Conservation (phyloP, 2,329 filamentous ascomycete genomes). For the Coniella lustricola region DNA sequence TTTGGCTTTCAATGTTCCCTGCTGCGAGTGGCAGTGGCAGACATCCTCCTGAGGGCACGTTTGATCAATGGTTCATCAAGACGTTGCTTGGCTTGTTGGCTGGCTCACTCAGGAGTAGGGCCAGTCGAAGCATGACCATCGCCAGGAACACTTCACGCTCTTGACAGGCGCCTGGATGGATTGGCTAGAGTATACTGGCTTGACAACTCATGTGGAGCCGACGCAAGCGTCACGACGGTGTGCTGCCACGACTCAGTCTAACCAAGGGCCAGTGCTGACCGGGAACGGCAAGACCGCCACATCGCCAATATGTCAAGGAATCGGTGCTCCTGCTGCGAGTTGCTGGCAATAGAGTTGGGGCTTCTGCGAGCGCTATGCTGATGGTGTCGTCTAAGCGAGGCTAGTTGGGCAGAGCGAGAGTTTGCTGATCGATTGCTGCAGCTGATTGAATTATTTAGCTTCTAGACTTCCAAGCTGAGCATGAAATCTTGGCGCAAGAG, state of each 20-base stretch:
- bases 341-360: neutral
- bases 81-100: too few relatives aligned
- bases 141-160: too few relatives aligned
- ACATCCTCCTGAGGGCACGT: too few relatives aligned
- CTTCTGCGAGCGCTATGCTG: neutral
- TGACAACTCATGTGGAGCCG: neutral
- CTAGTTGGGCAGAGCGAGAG: neutral
- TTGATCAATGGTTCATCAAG: too few relatives aligned
- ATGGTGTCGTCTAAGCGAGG: neutral
- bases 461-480: neutral
- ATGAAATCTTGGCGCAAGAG: too few relatives aligned
- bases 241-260: constrained; percentile 1
- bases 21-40: too few relatives aligned
- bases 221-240: neutral
- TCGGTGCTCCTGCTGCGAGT: neutral
- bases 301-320: neutral
- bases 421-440: neutral
- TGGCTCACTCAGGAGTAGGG: neutral
- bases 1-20: too few relatives aligned
- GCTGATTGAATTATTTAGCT: neutral
- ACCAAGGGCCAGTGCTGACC: neutral
- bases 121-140: neutral
- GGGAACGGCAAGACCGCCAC: neutral
- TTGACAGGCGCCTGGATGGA: too few relatives aligned
- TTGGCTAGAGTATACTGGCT: neutral